These are phyloP conservation scores for Dictyostelium brefeldianum DNA, from an alignment of 78 protist species.

Conservation along the genomic window DNA sequence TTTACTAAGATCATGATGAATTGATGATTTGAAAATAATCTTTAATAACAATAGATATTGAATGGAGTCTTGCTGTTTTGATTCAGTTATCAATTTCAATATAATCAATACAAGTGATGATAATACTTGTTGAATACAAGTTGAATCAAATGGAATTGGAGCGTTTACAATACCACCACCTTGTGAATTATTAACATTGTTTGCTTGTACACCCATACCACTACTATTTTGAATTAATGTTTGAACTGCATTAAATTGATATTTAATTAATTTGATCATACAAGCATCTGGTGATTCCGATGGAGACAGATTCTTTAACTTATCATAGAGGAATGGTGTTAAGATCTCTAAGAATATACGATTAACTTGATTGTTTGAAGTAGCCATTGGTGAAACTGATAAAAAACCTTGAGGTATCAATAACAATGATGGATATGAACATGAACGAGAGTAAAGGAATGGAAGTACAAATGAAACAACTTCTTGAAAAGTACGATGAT, in stretches of 20 bases:
- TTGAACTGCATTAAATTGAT: slow-evolving; percentile 28
- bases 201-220: background rate
- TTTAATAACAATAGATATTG: slow-evolving; percentile 35
- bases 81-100: slow-evolving; percentile 31
- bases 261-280: slow-evolving; percentile 16
- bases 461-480: slow-evolving; percentile 64
- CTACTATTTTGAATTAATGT: background rate
- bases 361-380: background rate
- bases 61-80: slow-evolving; percentile 8
- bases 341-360: slow-evolving; percentile 34
- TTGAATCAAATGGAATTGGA: background rate
- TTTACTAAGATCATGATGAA: slow-evolving; percentile 38
- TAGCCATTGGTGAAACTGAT: slow-evolving; percentile 42
- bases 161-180: background rate
- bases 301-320: slow-evolving; percentile 26
- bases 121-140: slow-evolving; percentile 25
- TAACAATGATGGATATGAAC: slow-evolving; percentile 73
- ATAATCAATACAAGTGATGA: background rate
- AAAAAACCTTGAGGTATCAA: slow-evolving; percentile 92
- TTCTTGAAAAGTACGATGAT: slow-evolving; percentile 82
- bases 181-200: background rate
- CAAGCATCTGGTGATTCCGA: slow-evolving; percentile 35
- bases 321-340: slow-evolving; percentile 56
- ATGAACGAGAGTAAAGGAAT: slow-evolving; percentile 71
- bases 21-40: slow-evolving; percentile 18